phyloP scores from a whole-genome alignment of 768 basidiomycete species.

The Rhodosporidiobolus odoratus region DNA sequence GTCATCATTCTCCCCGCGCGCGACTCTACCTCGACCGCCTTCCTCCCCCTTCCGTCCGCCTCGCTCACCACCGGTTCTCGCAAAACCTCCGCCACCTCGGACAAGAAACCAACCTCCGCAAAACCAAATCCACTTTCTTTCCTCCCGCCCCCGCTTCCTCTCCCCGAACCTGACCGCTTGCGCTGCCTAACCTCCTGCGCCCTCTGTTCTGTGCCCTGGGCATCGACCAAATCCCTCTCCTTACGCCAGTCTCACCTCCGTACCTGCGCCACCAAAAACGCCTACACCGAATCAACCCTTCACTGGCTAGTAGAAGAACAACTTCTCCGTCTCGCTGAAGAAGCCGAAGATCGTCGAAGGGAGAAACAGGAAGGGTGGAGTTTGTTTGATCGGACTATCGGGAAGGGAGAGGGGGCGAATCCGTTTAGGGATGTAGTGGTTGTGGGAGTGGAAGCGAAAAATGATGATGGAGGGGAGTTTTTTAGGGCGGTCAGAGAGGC shows the following conservation, averaged over 20 bases:
- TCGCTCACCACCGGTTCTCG: neutral
- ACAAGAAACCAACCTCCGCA: neutral
- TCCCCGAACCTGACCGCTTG: slow-evolving; percentile 22
- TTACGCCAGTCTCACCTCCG: slow-evolving; percentile 22
- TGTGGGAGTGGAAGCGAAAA: slow-evolving; percentile 21
- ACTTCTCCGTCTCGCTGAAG: neutral
- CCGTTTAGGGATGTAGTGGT: slow-evolving; percentile 9
- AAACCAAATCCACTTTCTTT: neutral
- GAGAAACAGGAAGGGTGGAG: neutral
- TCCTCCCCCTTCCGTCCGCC: neutral
- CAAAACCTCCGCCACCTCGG: neutral
- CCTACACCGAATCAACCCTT: slow-evolving; percentile 6
- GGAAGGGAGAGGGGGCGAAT: slow-evolving; percentile 20
- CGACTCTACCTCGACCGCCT: neutral
- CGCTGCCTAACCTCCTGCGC: slow-evolving; percentile 16
- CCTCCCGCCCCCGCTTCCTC: slow-evolving; percentile 3
- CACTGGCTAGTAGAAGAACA: slow-evolving; percentile 7
- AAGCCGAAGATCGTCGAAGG: neutral
- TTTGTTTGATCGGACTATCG: slow-evolving; percentile 25
- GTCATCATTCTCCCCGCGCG: neutral
- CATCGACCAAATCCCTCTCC: slow-evolving; percentile 1
- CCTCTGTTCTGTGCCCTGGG: slow-evolving; percentile 8
- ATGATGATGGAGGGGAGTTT: neutral
- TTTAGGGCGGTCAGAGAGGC: neutral
- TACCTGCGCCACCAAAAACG: slow-evolving; percentile 7